Base-by-base conservation (phyloP, 2,329 filamentous ascomycete species). In the Zasmidium citrigriseum region DNA sequence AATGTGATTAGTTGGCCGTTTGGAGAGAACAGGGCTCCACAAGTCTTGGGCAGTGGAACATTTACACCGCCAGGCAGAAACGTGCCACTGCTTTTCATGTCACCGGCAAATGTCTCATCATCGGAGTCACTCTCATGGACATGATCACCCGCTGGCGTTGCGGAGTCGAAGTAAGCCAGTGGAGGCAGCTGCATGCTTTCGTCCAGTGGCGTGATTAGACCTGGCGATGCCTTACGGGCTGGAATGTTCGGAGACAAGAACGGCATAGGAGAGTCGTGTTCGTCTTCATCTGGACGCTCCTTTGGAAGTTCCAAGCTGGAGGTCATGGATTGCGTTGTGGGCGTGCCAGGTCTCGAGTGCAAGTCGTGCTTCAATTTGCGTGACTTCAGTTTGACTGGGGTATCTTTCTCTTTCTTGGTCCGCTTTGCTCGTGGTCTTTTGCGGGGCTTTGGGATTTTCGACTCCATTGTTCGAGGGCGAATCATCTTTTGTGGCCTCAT, bases 21-120 rank as follows among this genome's bases (percentile, higher is more conserved):
- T 29, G 77, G 76, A 16, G 80, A 81, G 79, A 86, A 88, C 9
- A 82, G 67, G 9, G 83, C 84, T 59, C 84, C 82, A 66, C 81
- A 76, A 73, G 78, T 80, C 68, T 83, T 86, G 16, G 85, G 83
- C 52, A 87, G 73, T 4, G 86, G 86, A 3, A 88, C 83, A 68
- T 86, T 87, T 52, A 84, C 80, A 70, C 86, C 86, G 76, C 85
- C 72, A 81, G 83, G 83, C 23, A 82, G 76, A 61, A 85, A 77
- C 20, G 81, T 72, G 57, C 82, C 82, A 57, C 82, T 78, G 24
- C 74, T 80, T 60, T 65, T 56, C 62, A 80, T 79, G 20, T 62
- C 63, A 7, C 67, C 64, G 12, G 64, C 67, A 54, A 72, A 97
- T 64, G 90, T 93, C 64, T 95, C 91, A 57, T 90, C 89, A 25